Base-by-base conservation (phyloP, 257 asterid genomes). In the Nicotiana tabacum region DNA sequence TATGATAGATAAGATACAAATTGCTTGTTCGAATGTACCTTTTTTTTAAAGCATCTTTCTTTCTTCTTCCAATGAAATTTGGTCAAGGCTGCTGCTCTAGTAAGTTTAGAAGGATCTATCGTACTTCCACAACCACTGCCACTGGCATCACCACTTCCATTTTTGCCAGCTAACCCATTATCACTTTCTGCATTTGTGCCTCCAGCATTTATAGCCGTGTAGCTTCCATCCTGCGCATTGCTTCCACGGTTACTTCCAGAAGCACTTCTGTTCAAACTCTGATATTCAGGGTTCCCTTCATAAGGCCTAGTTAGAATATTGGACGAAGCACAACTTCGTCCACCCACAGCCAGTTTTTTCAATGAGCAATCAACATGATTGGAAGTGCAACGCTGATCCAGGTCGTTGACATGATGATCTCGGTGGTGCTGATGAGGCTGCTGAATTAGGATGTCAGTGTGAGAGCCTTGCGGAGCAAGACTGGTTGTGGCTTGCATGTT, bases 161-260 rank as follows among this genome's bases (percentile, higher is more conserved):
- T 92, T 87, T 87, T 91, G 81, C 92, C 91, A 89, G 89, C 89
- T 79, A 86, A 88, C 81, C 89, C 91, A 9, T 77, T 76, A 85
- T 85, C 93, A 86, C 91, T 89, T 85, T 89, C 97, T 76, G 84
- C 92, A 82, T 91, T 88, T 55, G 88, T 92, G 84, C 91, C 92
- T 83, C 92, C 91, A 66, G 90, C 87, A 78, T 90, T 89, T 84
- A 87, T 32, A 24, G 85, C 92, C 48, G 85, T 84, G 88, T 90
- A 85, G 89, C 89, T 88, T 69, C 92, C 90, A 85, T 88, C 91
- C 65, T 83, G 96, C 61, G 86, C 91, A 84, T 87, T 90, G 86
- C 96, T 95, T 69, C 90, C 92, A 84, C 81, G 90, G 72, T 93
- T 91, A 89, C 98, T 91, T 70, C 96, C 94, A 0, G 95, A 91